These are phyloP conservation scores for Phaeophleospora eucalypticola DNA, from an alignment of 2,329 filamentous ascomycete genomes.

Conservation along the genomic window DNA sequence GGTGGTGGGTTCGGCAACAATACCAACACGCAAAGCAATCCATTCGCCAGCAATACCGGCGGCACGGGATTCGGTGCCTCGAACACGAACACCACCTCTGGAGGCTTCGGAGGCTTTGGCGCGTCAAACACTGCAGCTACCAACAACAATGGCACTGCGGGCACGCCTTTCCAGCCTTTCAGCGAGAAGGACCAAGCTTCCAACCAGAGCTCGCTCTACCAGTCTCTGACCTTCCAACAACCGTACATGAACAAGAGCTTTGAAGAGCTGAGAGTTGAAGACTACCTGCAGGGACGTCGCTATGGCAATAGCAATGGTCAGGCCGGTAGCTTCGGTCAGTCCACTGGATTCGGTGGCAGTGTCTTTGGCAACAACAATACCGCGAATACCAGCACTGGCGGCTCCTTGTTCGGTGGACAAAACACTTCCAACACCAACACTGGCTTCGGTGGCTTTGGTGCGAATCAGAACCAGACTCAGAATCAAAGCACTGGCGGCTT, in stretches of 20 bases:
- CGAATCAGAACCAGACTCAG: constrained; percentile 30
- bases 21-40: constrained; percentile 12
- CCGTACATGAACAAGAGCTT: constrained; percentile 85
- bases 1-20: constrained; percentile 34
- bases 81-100: constrained; percentile 19
- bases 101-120: constrained; percentile 25
- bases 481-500: constrained; percentile 31
- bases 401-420: constrained; percentile 40
- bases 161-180: constrained; percentile 61
- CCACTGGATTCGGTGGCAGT: constrained; percentile 47
- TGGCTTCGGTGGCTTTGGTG: constrained; percentile 42
- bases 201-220: constrained; percentile 62
- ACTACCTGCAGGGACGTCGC: constrained; percentile 82
- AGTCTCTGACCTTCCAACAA: constrained; percentile 74
- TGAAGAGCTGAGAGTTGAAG: constrained; percentile 64
- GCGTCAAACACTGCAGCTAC: constrained; percentile 46
- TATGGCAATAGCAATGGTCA: constrained; percentile 79
- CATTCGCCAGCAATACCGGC: constrained; percentile 11
- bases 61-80: constrained; percentile 38
- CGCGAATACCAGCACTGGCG: constrained; percentile 26
- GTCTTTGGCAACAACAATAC: constrained; percentile 34
- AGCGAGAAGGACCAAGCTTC: constrained; percentile 68
- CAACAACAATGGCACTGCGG: constrained; percentile 62
- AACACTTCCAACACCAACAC: constrained; percentile 24
- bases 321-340: constrained; percentile 73